Conservation (phyloP, 2,329 filamentous ascomycete genomes). For the Trichothecium roseum region DNA sequence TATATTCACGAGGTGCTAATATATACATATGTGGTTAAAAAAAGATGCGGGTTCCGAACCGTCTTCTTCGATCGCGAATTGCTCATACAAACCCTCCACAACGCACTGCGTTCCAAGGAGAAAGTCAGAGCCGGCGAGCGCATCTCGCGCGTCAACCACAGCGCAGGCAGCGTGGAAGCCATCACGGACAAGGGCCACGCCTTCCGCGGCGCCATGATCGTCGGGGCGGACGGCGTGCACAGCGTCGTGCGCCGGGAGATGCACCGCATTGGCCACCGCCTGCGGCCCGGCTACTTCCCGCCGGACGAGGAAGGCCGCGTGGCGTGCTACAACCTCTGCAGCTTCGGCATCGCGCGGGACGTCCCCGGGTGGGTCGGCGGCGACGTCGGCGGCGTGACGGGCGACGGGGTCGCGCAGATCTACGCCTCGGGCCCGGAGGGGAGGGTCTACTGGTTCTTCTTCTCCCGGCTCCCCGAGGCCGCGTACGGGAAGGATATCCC, state of each 20-base stretch:
- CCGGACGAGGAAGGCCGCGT: conserved; percentile 6
- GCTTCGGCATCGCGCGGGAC: conserved; percentile 22
- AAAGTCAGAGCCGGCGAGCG: conserved; percentile 2
- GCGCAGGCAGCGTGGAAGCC: conserved; percentile 12
- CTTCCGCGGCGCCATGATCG: conserved; percentile 18
- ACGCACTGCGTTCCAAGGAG: conserved; percentile 16
- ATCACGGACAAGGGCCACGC: conserved; percentile 17
- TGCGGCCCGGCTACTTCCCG: conserved; percentile 12
- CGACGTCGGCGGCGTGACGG: not conserved
- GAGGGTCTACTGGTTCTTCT: conserved; percentile 24
- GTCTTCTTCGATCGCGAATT: conserved; percentile 22
- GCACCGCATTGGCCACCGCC: conserved; percentile 9
- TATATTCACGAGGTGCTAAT: no score
- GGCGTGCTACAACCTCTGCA: conserved; percentile 17
- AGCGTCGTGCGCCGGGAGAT: conserved; percentile 19
- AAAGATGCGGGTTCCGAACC: conserved; percentile 13
- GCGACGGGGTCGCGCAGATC: conserved; percentile 11
- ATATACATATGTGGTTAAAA: no score
- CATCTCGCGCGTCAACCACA: conserved; percentile 2
- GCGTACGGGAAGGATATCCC: conserved; percentile 14
- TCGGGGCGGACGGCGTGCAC: conserved; percentile 27
- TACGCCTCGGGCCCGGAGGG: conserved; percentile 15
- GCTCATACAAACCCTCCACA: conserved; percentile 19
- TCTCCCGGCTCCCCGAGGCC: conserved; percentile 14
- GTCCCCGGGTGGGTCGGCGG: conserved; percentile 9